Base-by-base conservation (phyloP, 139 green algal species). In the Limnomonas spitsbergensis region DNA sequence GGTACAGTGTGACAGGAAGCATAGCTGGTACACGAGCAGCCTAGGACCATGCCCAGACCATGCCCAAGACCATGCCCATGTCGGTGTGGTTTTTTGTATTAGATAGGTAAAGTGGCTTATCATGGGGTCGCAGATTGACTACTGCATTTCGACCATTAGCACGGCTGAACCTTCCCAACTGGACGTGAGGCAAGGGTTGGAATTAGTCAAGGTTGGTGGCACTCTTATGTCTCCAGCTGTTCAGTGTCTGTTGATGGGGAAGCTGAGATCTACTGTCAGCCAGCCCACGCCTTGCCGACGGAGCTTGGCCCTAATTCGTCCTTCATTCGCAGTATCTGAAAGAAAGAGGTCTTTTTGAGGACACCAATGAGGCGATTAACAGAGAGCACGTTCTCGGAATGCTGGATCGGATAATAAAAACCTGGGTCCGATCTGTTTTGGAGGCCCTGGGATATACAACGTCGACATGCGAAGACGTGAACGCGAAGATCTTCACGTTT, bases 401-500 rank as follows among this genome's bases (percentile, higher is more conserved):
- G 31, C 78, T 90, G 7, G 76, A 87, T 37, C 56, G 80, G 79
- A 76, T 96, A 1, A 87, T 95, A 4, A 91, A 95, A 67, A 53
- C 78, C 1, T 96, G 91, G 91, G 83, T 95, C 9, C 88, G 85
- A 69, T 56, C 54, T 2, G 82, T 93, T n/a, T 78, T 1, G 34
- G 56, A 2, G 54, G 84, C 14, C 84, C 85, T 29, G 85, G 84
- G 47, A 83, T 90, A 40, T 35, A 52, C 38, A 14, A 78, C 76
- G 4, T 73, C 84, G 35, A 67, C 82, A 54, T 80, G 68, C 53
- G 79, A 86, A 34, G 93, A 96, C 3, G 91, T 91, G 39, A 94
- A 95, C 56, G 92, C 91, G 14, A 91, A 89, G 39, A 97, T 98
- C 35, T 97, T 93, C 79, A 98, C 94, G 0, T 98, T 98, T 79